Conservation (phyloP, 495 filamentous ascomycete genomes). For the Copromyces sp. region DNA sequence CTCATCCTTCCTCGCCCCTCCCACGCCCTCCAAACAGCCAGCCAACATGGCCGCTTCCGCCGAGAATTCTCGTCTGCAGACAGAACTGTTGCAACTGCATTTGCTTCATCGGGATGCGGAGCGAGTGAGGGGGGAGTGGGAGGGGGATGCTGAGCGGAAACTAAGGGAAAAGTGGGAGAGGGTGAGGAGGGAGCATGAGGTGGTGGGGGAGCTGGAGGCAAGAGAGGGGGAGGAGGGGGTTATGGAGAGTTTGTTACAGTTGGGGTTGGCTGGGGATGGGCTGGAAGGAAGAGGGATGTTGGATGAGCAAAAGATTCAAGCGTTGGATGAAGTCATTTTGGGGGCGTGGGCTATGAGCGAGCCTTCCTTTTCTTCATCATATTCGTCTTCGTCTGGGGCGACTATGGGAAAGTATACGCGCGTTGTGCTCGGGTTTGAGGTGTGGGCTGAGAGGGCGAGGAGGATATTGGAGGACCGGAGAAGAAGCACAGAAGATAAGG, state of each 20-base stretch:
- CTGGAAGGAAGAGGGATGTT: neutral
- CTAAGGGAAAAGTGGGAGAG: constrained; percentile 31
- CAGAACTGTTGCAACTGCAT: constrained; percentile 63
- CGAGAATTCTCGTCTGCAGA: constrained; percentile 54
- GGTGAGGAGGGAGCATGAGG: constrained; percentile 23
- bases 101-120: constrained; percentile 49
- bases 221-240: constrained; percentile 11
- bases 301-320: constrained; percentile 34
- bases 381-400: neutral
- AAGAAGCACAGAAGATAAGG: constrained; percentile 7
- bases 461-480: constrained; percentile 28
- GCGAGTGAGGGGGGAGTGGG: constrained; percentile 30
- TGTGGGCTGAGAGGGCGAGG: constrained; percentile 35
- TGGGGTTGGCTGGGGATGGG: constrained; percentile 23
- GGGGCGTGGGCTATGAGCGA: constrained; percentile 42
- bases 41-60: constrained; percentile 45
- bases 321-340: constrained; percentile 39
- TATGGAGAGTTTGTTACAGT: neutral
- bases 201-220: constrained; percentile 20
- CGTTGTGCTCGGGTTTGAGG: constrained; percentile 39
- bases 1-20: constrained; percentile 40
- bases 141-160: constrained; percentile 32
- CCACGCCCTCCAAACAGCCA: constrained; percentile 41
- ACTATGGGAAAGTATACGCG: constrained; percentile 37
- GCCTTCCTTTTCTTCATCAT: neutral